Evolutionary conservation across 1,284 basidiomycete genomes (phyloP).

Genomic region (Rhodotorula sp.): DNA sequence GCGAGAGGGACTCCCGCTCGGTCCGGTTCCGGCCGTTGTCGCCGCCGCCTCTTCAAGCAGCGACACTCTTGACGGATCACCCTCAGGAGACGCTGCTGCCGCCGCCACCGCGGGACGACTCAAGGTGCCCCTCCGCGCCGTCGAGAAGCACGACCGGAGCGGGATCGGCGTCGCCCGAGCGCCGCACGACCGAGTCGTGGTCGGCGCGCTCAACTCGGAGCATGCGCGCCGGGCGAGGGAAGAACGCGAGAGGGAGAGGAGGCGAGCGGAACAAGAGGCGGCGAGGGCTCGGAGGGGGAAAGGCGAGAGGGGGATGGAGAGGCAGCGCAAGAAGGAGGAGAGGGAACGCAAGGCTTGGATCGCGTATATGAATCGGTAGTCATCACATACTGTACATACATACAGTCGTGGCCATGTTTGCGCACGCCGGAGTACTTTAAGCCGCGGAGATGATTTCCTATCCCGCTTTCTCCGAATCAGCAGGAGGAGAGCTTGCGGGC

Average conservation of each 20-base stretch:
- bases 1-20: conserved; percentile 19
- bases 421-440: too few species aligned
- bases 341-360: conserved; percentile 21
- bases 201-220: not conserved
- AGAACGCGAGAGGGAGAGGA: conserved; percentile 1
- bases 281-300: conserved; percentile 10
- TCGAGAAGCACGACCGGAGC: conserved; percentile 31
- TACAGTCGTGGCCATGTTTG: too few species aligned
- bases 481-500: too few species aligned
- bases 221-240: not conserved
- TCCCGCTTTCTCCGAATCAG: too few species aligned
- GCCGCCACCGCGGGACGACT: not conserved
- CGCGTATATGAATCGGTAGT: conserved; percentile 29
- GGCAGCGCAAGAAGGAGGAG: conserved; percentile 15
- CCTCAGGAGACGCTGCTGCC: too few species aligned
- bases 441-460: too few species aligned
- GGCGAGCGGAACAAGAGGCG: not conserved
- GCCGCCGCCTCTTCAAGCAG: too few species aligned
- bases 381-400: too few species aligned
- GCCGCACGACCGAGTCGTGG: not conserved
- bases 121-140: conserved; percentile 24
- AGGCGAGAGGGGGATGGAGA: conserved; percentile 22
- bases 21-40: not conserved
- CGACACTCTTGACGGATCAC: too few species aligned
- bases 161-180: conserved; percentile 14